A percentile compares a stretch with the other conserved stretches of the same genome.
These are phyloP conservation scores for Eimeria brunetti DNA, from an alignment of 169 alveolate genomes.

Conservation along the genomic window DNA sequence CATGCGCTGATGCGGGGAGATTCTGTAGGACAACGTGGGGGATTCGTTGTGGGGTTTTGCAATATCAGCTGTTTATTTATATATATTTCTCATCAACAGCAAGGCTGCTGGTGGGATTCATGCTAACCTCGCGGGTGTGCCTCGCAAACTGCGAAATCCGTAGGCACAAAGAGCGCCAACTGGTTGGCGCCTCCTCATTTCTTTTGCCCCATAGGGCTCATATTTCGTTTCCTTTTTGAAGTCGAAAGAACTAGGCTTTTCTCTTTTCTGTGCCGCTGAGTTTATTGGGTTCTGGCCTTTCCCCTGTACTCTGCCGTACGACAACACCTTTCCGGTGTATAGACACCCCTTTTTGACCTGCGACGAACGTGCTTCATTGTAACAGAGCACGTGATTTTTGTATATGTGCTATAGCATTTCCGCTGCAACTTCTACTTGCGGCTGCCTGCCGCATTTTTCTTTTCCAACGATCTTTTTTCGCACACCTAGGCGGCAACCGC, in stretches of 20 bases:
- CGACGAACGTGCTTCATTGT: conserved; percentile 31
- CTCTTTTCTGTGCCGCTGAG: conserved; percentile 35
- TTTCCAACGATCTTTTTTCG: conserved; percentile 5
- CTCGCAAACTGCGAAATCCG: conserved; percentile 35
- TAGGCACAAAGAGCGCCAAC: conserved; percentile 29
- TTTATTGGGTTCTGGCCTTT: conserved; percentile 11
- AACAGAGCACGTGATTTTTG: background rate
- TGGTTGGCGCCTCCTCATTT: background rate
- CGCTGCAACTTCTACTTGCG: conserved; percentile 9
- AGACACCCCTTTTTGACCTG: conserved; percentile 55
- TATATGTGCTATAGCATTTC: background rate
- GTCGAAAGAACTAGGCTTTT: background rate
- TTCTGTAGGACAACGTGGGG: conserved; percentile 19
- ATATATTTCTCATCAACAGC: conserved; percentile 7
- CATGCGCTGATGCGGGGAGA: conserved; percentile 55
- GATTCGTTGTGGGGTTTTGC: conserved; percentile 68
- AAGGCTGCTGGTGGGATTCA: conserved; percentile 31
- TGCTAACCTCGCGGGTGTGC: conserved; percentile 39
- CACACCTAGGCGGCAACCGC: background rate
- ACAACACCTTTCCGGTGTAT: conserved; percentile 21
- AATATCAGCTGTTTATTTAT: conserved; percentile 11
- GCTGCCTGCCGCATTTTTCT: conserved; percentile 32
- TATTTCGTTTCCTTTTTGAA: conserved; percentile 11
- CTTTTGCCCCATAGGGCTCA: conserved; percentile 21
- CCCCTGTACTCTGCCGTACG: conserved; percentile 43